Percentiles rank a stretch among this genome's conserved stretches.
Evolutionary conservation across 805 yeast species (phyloP).

Genomic region (Metschnikowia peoriensis): DNA sequence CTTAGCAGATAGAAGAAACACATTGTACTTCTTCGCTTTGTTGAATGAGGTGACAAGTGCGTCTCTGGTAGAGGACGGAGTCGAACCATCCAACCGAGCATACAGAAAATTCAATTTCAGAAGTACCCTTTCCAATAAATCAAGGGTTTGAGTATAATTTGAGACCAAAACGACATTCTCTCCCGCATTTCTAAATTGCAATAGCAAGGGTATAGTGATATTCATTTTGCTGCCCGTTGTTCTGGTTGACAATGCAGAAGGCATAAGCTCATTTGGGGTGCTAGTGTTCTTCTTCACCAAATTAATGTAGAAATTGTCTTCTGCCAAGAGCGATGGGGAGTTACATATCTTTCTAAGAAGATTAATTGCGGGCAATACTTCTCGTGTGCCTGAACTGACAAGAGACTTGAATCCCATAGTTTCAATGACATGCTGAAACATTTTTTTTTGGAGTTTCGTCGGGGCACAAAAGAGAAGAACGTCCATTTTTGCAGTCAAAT

Average conservation of each 20-base stretch:
- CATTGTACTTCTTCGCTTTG: slow-evolving; percentile 38
- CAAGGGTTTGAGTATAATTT: slow-evolving; percentile 83
- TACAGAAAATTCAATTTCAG: slow-evolving; percentile 48
- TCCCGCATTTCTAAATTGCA: slow-evolving; percentile 39
- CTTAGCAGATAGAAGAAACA: slow-evolving; percentile 79
- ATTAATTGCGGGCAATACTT: slow-evolving; percentile 64
- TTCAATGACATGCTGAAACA: slow-evolving; percentile 52
- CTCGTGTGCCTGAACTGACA: slow-evolving; percentile 32
- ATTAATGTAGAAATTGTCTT: slow-evolving; percentile 38
- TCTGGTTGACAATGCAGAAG: slow-evolving; percentile 17
- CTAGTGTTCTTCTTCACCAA: slow-evolving; percentile 4
- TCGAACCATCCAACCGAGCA: slow-evolving; percentile 79
- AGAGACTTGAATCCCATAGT: slow-evolving; percentile 34
- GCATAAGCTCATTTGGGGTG: slow-evolving; percentile 11
- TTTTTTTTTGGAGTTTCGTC: slow-evolving; percentile 52
- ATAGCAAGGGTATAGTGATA: slow-evolving; percentile 55
- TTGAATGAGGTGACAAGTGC: slow-evolving; percentile 70
- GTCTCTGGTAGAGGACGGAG: slow-evolving; percentile 65
- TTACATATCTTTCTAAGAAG: slow-evolving; percentile 79
- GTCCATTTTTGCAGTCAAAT: slow-evolving; percentile 74
- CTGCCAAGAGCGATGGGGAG: slow-evolving; percentile 62
- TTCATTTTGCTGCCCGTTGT: slow-evolving; percentile 57
- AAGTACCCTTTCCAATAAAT: slow-evolving; percentile 62
- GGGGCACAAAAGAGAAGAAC: slow-evolving; percentile 77
- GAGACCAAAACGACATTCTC: slow-evolving; percentile 88